phyloP scores from a whole-genome alignment of 768 basidiomycete genomes.

The Hemileccinum impolitum region DNA sequence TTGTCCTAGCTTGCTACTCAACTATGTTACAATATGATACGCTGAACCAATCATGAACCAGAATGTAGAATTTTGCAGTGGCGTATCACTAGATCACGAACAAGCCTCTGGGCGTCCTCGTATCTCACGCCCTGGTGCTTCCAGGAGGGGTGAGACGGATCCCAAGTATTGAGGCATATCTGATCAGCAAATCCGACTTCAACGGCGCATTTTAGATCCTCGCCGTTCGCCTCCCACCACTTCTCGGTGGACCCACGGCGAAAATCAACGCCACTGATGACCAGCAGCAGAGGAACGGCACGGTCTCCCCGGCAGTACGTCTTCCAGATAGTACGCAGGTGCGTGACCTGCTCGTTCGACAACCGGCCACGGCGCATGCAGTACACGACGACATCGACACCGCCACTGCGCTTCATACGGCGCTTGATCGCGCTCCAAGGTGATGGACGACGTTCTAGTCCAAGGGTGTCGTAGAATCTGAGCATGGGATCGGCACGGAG shows the following conservation, averaged over 20 bases:
- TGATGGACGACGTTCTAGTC: conserved; percentile 16
- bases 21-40: conserved; percentile 2
- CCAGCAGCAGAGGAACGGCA: conserved; percentile 15
- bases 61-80: conserved; percentile 7
- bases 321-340: conserved; percentile 31
- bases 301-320: conserved; percentile 7
- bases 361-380: conserved; percentile 36
- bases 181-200: conserved; percentile 18
- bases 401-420: conserved; percentile 12
- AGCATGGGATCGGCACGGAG: not conserved
- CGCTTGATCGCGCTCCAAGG: conserved; percentile 13
- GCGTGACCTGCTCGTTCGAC: conserved; percentile 26
- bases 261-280: conserved; percentile 14
- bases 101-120: conserved; percentile 13
- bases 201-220: conserved; percentile 1
- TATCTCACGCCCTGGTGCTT: conserved; percentile 11
- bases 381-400: conserved; percentile 31
- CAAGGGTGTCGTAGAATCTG: conserved; percentile 18
- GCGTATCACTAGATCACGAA: conserved; percentile 13
- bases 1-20: not conserved
- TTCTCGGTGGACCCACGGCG: conserved; percentile 14
- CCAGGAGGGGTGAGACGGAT: conserved; percentile 18
- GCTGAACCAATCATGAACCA: conserved; percentile 2
- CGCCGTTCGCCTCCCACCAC: conserved; percentile 21
- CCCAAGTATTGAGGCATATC: conserved; percentile 16